Evolutionary conservation across 2,329 filamentous ascomycete genomes (phyloP).

Genomic region (Aspergillus ustus): DNA sequence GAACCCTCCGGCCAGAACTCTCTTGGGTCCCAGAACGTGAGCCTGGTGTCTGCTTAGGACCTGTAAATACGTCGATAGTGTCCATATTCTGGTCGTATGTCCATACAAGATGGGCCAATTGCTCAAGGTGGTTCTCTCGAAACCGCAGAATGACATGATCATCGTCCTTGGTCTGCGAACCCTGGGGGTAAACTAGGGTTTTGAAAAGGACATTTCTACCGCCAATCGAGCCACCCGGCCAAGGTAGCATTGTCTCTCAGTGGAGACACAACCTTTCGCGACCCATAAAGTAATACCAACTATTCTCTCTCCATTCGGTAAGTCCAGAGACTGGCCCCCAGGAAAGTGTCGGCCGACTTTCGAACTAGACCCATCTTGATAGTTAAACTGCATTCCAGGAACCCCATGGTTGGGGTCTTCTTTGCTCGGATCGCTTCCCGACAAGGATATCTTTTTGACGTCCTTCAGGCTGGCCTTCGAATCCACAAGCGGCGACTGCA

Average conservation of each 20-base stretch:
- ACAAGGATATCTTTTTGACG: slow-evolving; percentile 1
- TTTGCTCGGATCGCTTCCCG: background rate
- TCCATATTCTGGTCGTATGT: slow-evolving; percentile 6
- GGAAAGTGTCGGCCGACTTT: slow-evolving; percentile 11
- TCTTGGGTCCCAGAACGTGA: background rate
- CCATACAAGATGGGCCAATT: slow-evolving; percentile 11
- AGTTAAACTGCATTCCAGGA: slow-evolving; percentile 11
- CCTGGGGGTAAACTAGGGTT: background rate
- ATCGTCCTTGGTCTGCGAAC: background rate
- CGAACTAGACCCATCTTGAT: background rate
- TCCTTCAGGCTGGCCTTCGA: background rate
- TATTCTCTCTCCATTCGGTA: background rate
- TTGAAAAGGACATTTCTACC: background rate
- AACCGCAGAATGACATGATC: slow-evolving; percentile 1
- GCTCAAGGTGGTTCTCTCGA: background rate
- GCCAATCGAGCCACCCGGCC: slow-evolving; percentile 5
- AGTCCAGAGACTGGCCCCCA: background rate
- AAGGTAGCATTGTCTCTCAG: background rate
- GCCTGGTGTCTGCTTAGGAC: background rate
- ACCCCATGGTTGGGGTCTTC: background rate
- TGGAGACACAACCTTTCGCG: background rate
- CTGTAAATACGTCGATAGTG: background rate
- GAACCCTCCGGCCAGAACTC: background rate
- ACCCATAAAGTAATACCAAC: background rate
- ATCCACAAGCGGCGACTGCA: background rate